Percentiles rank a stretch among this genome's conserved stretches.
phyloP scores from a whole-genome alignment of 768 basidiomycete species.

The Albatrellus ellisii region DNA sequence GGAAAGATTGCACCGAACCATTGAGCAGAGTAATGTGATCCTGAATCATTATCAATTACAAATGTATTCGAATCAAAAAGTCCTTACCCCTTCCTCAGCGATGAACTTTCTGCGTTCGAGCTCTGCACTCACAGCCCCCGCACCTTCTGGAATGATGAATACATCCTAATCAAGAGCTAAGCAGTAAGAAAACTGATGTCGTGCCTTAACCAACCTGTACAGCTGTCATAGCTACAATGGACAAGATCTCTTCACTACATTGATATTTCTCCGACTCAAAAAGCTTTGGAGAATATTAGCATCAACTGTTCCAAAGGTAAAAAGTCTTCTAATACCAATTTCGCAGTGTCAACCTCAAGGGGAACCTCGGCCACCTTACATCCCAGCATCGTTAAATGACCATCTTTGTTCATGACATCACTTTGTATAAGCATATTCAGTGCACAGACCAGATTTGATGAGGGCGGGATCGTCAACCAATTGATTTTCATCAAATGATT shows the following conservation, averaged over 20 bases:
- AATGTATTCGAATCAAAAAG: not conserved
- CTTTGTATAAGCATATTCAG: constrained; percentile 71
- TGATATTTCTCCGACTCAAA: constrained; percentile 74
- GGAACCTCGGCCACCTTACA: constrained; percentile 89
- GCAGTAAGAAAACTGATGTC: not conserved
- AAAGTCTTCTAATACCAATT: constrained; percentile 51
- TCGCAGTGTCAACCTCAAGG: constrained; percentile 84
- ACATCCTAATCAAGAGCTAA: constrained; percentile 46
- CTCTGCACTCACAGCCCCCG: constrained; percentile 76
- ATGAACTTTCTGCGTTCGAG: constrained; percentile 93
- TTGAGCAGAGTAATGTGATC: constrained; percentile 93
- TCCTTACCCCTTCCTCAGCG: constrained; percentile 86
- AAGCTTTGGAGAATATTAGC: constrained; percentile 36
- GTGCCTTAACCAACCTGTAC: constrained; percentile 46
- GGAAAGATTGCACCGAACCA: constrained; percentile 31
- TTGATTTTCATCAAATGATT: constrained; percentile 95
- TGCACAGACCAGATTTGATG: constrained; percentile 73
- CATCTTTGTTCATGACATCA: constrained; percentile 77
- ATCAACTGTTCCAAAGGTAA: not conserved
- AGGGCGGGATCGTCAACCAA: constrained; percentile 84
- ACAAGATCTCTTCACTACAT: constrained; percentile 92
- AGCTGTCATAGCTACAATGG: constrained; percentile 91
- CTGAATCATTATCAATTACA: constrained; percentile 25
- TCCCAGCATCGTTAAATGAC: constrained; percentile 64
- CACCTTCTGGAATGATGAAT: constrained; percentile 81